Evolutionary conservation across 2,329 filamentous ascomycete species (phyloP), one percentile per base, ranked within the genome.

Genomic region (Cladosporium sphaerospermum): DNA sequence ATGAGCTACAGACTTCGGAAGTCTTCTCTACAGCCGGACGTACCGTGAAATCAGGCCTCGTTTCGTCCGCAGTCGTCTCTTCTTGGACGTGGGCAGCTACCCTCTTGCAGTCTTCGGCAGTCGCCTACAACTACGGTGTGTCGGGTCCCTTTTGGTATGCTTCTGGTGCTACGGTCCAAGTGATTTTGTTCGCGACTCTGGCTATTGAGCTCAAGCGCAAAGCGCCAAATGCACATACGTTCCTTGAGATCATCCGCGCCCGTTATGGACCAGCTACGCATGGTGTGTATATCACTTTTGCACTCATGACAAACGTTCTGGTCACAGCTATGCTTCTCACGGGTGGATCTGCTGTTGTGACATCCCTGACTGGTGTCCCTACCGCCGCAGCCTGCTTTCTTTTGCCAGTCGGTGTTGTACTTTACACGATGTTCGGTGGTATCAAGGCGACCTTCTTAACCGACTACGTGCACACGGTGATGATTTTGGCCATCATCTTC

Each of bases 1-100:
- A 84, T 75, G 89, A 93, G 68, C 75, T 91, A 3, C 89, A 95
- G 69, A 96, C 91, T 0, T 91, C 87, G 0, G 90, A 96, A 73
- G 93, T 90, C 82, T 96, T 96, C 76, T 90, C 81, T 58, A 95
- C 90, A 0, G 90, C 90, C 46, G 89, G 89, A 14, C 79, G 91
- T 57, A 90, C 88, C 1, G 88, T 96, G 60, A 96, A 95, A 67
- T 90, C 88, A 8, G 91, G 90, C 41, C 77, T 96, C 11, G 89
- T 95, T 0, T 88, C 88, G 9, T 88, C 88, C 4, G 90, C 89
- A 13, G 90, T 96, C n/a, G 89, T 95, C 3, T 91, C 86, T 13
- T 90, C 86, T 4, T 96, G 91, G 90, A 95, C 90, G 0, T 95
- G 89, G 89, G 89, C 89, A 0, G 89, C 63, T 9, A 67, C 64